phyloP scores from a whole-genome alignment of 495 filamentous ascomycete genomes.

The Aspergillus carlsbadensis region DNA sequence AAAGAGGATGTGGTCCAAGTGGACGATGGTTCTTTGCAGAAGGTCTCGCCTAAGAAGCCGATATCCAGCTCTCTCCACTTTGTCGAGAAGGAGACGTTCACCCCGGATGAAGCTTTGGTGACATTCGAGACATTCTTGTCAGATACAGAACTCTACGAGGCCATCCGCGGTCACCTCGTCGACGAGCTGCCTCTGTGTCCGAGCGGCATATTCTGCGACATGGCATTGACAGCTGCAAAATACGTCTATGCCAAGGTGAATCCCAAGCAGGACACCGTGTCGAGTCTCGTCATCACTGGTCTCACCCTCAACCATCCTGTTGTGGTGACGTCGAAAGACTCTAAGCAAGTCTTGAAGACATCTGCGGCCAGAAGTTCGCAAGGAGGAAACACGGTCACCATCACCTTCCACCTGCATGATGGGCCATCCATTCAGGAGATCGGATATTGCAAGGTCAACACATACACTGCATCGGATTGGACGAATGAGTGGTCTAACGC shows the following conservation, averaged over 20 bases:
- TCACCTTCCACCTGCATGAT: background rate
- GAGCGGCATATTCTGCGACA: conserved; percentile 5
- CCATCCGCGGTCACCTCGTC: conserved; percentile 7
- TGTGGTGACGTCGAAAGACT: background rate
- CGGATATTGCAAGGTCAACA: background rate
- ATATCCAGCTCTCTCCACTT: background rate
- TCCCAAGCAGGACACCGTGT: background rate
- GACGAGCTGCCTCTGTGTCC: conserved; percentile 5
- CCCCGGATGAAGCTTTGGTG: background rate
- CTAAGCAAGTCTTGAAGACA: background rate
- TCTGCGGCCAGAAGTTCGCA: background rate
- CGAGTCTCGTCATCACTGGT: background rate
- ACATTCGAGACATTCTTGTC: background rate
- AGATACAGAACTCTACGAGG: background rate
- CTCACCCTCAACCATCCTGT: background rate
- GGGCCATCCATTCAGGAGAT: background rate
- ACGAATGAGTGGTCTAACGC: background rate
- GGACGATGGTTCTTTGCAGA: background rate
- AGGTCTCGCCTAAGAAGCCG: background rate
- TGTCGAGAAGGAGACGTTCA: background rate
- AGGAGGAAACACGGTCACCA: background rate
- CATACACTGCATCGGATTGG: background rate
- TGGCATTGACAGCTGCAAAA: conserved; percentile 2
- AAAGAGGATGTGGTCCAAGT: background rate
- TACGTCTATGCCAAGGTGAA: background rate